These are phyloP conservation scores for Parascedosporium putredinis DNA, from an alignment of 2,329 filamentous ascomycete species.

Conservation along the genomic window DNA sequence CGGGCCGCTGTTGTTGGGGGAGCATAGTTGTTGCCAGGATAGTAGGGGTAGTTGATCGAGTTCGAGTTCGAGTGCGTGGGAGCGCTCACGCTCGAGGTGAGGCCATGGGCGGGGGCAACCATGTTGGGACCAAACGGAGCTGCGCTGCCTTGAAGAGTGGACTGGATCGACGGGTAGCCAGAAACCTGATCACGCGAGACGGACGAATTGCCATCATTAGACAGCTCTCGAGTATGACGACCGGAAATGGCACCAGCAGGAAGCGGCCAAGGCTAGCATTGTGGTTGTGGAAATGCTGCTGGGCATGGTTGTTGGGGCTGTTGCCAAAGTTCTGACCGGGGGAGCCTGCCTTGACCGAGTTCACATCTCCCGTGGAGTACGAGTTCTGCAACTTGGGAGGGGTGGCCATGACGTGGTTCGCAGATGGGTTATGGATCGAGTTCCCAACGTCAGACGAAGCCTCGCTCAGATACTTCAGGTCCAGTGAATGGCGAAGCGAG, in stretches of 20 bases:
- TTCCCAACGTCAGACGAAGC: constrained; percentile 25
- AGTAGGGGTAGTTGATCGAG: constrained; percentile 10
- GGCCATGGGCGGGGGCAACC: constrained; percentile 19
- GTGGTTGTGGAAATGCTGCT: constrained; percentile 62
- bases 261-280: constrained; percentile 75
- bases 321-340: constrained; percentile 29
- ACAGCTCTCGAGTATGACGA: constrained; percentile 65
- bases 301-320: constrained; percentile 48
- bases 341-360: constrained; percentile 58
- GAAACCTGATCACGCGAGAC: constrained; percentile 32
- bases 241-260: constrained; percentile 51
- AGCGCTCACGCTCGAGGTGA: constrained; percentile 19
- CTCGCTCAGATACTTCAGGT: constrained; percentile 40
- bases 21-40: not conserved
- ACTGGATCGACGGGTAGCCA: constrained; percentile 52
- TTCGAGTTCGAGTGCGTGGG: constrained; percentile 18
- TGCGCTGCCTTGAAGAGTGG: constrained; percentile 69
- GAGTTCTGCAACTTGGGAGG: constrained; percentile 74
- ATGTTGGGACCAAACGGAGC: constrained; percentile 62
- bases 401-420: constrained; percentile 44
- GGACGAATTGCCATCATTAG: constrained; percentile 33
- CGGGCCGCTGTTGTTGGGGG: constrained; percentile 10
- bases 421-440: constrained; percentile 33
- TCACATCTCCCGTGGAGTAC: constrained; percentile 82
- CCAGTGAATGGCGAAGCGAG: constrained; percentile 49